Percentiles rank a stretch among this genome's conserved stretches.
Conservation (phyloP, 1,284 basidiomycete genomes). For the Austropuccinia psidii region DNA sequence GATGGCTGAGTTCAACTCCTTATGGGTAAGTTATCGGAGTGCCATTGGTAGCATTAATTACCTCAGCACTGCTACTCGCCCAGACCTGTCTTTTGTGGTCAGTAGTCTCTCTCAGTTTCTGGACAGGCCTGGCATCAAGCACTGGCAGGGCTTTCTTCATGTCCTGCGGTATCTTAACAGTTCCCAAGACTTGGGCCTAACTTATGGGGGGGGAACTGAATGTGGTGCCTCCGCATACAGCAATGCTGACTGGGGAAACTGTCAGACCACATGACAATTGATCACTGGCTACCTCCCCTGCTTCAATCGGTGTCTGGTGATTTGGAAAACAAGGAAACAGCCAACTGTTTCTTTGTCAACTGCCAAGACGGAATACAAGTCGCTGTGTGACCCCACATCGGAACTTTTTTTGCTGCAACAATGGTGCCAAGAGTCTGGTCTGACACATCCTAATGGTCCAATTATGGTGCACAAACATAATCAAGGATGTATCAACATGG, state of each 20-base stretch:
- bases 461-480: too few species aligned
- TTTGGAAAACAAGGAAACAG: background rate
- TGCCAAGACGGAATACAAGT: background rate
- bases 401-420: background rate
- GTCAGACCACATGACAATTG: background rate
- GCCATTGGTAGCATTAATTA: background rate
- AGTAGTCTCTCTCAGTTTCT: background rate
- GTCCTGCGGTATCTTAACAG: background rate
- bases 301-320: background rate
- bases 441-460: too few species aligned
- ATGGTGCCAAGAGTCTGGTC: background rate
- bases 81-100: background rate
- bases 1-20: background rate
- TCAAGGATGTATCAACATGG: too few species aligned
- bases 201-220: background rate
- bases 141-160: background rate
- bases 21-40: background rate
- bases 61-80: background rate
- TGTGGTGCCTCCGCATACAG: background rate
- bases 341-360: background rate
- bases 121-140: background rate
- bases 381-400: background rate
- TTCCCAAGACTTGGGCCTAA: background rate
- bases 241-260: constrained; percentile 12
- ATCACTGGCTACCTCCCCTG: background rate